These are phyloP conservation scores for Coriolopsis trogii DNA, from an alignment of 1,284 basidiomycete genomes.

Conservation along the genomic window DNA sequence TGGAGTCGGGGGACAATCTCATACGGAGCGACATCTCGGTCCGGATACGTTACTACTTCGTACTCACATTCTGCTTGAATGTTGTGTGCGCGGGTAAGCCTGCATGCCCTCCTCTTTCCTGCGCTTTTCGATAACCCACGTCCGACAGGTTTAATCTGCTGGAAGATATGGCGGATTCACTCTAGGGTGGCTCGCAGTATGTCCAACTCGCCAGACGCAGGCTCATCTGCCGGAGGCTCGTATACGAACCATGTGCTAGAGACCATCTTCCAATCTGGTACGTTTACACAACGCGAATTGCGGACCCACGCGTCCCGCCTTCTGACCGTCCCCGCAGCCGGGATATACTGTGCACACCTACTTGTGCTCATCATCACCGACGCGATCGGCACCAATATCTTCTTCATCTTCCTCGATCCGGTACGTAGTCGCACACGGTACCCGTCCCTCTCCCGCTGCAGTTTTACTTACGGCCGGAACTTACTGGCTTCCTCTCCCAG, in stretches of 20 bases:
- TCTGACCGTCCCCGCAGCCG: not conserved
- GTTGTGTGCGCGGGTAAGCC: slow-evolving; percentile 6
- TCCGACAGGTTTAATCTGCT: slow-evolving; percentile 3
- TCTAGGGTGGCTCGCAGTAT: not conserved
- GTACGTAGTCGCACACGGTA: not conserved
- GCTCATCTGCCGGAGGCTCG: not conserved
- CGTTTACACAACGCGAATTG: not conserved
- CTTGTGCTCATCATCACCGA: slow-evolving; percentile 1
- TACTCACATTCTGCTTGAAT: slow-evolving; percentile 12
- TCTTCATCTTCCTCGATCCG: slow-evolving; percentile 8
- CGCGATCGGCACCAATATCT: not conserved
- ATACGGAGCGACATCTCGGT: not conserved
- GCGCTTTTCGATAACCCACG: not conserved
- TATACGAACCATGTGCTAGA: slow-evolving; percentile 1
- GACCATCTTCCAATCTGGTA: slow-evolving; percentile 1
- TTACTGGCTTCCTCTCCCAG: not conserved
- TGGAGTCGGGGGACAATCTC: not conserved
- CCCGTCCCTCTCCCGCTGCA: not conserved
- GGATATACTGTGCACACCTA: not conserved
- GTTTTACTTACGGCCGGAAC: too few relatives aligned
- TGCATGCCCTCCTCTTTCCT: not conserved
- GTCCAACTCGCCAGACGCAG: not conserved
- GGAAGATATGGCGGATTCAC: slow-evolving; percentile 10
- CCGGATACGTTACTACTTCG: slow-evolving; percentile 7
- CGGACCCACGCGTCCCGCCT: not conserved